These are phyloP conservation scores for Microdochium paspali DNA, from an alignment of 2,329 filamentous ascomycete genomes.

Conservation along the genomic window DNA sequence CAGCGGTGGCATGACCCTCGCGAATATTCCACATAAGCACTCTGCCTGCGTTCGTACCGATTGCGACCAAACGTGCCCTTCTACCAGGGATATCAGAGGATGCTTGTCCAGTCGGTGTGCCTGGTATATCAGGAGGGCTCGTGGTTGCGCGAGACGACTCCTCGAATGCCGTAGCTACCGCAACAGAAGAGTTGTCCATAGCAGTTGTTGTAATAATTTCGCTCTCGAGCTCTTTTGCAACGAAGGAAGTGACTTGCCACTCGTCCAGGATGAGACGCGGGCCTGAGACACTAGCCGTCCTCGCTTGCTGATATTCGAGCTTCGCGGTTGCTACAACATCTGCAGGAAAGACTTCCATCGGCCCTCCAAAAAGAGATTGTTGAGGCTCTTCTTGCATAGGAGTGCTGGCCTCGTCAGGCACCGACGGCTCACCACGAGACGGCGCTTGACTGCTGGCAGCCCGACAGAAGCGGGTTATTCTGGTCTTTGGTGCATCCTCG, in stretches of 20 bases:
- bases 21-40: conserved; percentile 82
- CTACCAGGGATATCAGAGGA: conserved; percentile 68
- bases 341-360: conserved; percentile 8
- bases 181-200: conserved; percentile 66
- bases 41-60: conserved; percentile 71
- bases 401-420: conserved; percentile 1
- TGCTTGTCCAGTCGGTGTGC: conserved; percentile 30
- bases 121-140: conserved; percentile 35
- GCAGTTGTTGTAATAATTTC: conserved; percentile 60
- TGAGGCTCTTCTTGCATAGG: conserved; percentile 5
- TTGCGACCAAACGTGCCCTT: conserved; percentile 68
- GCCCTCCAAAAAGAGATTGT: conserved; percentile 21
- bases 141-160: conserved; percentile 62
- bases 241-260: conserved; percentile 56
- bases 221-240: conserved; percentile 48
- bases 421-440: conserved; percentile 1
- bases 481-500: conserved; percentile 42
- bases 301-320: background rate
- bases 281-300: background rate
- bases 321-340: background rate
- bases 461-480: conserved; percentile 34
- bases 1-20: conserved; percentile 47
- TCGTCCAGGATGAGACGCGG: conserved; percentile 36
- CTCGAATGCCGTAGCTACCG: conserved; percentile 63
- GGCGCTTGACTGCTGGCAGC: conserved; percentile 10